These are phyloP conservation scores for Cladosporium phlei DNA, from an alignment of 2,329 filamentous ascomycete genomes.

Conservation along the genomic window DNA sequence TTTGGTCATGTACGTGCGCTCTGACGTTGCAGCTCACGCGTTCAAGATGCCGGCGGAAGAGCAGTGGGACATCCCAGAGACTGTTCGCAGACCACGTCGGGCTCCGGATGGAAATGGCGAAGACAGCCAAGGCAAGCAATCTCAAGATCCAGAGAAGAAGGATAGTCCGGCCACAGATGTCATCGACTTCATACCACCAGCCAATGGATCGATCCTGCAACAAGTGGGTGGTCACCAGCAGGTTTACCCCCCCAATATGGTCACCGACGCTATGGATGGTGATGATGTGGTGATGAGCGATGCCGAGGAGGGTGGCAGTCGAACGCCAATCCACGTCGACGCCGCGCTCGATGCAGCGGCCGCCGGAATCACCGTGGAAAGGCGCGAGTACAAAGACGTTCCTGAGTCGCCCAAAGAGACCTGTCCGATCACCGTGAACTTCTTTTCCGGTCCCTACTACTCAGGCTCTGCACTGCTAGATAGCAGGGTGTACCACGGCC, in stretches of 20 bases:
- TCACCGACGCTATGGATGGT: slow-evolving; percentile 38
- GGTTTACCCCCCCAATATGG: no score
- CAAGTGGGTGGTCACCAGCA: no score
- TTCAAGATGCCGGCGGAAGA: slow-evolving; percentile 32
- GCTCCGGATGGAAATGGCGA: not conserved
- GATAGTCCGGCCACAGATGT: not conserved
- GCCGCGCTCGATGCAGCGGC: slow-evolving; percentile 36
- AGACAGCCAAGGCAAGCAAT: not conserved
- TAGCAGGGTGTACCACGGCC: slow-evolving; percentile 46
- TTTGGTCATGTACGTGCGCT: slow-evolving; percentile 53
- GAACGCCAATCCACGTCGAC: slow-evolving; percentile 17
- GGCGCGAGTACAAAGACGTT: not conserved
- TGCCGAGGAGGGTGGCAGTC: slow-evolving; percentile 16
- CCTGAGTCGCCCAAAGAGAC: slow-evolving; percentile 15
- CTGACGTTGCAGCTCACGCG: slow-evolving; percentile 38
- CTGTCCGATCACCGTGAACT: slow-evolving; percentile 47
- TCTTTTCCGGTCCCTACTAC: slow-evolving; percentile 54
- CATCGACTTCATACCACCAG: not conserved
- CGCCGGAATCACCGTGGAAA: slow-evolving; percentile 36
- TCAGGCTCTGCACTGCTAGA: slow-evolving; percentile 46
- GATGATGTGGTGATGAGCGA: slow-evolving; percentile 32
- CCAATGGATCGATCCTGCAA: no score
- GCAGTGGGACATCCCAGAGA: slow-evolving; percentile 9
- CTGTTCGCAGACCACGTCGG: slow-evolving; percentile 5
- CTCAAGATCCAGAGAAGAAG: not conserved